Percentiles rank a stretch among this genome's conserved stretches.
Evolutionary conservation across 2,329 filamentous ascomycete species (phyloP).

Genomic region (Sordariomycetes sp.): DNA sequence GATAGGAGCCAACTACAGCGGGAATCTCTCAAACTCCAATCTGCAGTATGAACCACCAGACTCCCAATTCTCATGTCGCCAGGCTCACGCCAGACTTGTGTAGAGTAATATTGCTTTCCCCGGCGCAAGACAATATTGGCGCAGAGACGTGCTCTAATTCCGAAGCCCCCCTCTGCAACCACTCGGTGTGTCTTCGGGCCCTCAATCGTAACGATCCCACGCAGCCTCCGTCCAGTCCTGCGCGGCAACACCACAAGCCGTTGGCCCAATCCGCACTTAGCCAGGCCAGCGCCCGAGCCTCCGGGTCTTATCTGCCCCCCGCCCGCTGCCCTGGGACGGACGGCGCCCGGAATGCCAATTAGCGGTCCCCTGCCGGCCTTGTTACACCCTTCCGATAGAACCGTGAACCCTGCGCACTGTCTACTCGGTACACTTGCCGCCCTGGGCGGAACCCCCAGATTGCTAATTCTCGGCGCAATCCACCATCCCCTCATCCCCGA

Average conservation of each 20-base stretch:
- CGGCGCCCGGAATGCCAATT: neutral
- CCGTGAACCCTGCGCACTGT: neutral
- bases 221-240: neutral
- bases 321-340: neutral
- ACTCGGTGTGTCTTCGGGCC: no score
- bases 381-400: neutral
- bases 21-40: no score
- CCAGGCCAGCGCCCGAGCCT: neutral
- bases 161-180: no score
- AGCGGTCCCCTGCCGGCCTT: neutral
- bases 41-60: no score
- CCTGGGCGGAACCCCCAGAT: neutral
- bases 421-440: neutral
- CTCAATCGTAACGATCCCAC: no score
- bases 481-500: neutral
- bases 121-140: no score
- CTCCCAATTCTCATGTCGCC: no score
- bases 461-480: neutral
- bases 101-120: no score
- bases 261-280: neutral
- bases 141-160: no score
- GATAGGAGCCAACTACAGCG: neutral
- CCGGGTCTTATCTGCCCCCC: neutral
- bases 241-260: neutral
- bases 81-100: no score